Conservation (phyloP, 2,329 filamentous ascomycete species). For the Penicillium sp. region DNA sequence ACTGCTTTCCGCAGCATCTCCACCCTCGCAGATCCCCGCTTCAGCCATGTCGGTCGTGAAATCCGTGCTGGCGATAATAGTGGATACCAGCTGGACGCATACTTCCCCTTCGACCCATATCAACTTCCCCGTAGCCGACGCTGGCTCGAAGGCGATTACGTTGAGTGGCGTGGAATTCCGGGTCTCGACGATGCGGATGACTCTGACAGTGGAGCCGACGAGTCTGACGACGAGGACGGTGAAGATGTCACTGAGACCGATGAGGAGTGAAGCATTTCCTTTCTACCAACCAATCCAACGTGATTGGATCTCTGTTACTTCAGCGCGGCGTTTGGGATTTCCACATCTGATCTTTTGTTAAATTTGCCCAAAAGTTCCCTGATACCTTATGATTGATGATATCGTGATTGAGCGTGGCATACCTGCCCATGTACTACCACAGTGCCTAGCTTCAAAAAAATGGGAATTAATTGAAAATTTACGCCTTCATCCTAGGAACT, state of each 20-base stretch:
- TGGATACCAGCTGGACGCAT: constrained; percentile 83
- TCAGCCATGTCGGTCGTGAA: constrained; percentile 54
- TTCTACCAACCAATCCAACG: not conserved
- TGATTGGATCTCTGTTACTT: constrained; percentile 19
- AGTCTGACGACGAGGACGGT: constrained; percentile 38
- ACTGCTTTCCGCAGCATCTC: constrained; percentile 60
- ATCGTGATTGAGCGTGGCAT: constrained; percentile 13
- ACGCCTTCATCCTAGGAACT: not conserved
- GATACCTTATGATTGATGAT: constrained; percentile 22
- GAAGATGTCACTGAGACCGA: constrained; percentile 47
- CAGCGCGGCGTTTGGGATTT: constrained; percentile 29
- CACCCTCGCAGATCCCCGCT: constrained; percentile 39
- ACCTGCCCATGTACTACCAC: not conserved
- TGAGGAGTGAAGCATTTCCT: constrained; percentile 35
- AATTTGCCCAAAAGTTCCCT: constrained; percentile 14
- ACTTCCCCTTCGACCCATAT: constrained; percentile 98
- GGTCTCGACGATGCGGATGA: constrained; percentile 65
- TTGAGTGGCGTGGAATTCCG: constrained; percentile 74
- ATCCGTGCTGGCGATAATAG: constrained; percentile 67
- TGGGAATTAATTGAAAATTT: constrained; percentile 2
- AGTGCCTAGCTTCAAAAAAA: constrained; percentile 6
- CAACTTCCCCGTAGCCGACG: constrained; percentile 81
- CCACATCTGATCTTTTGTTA: constrained; percentile 6
- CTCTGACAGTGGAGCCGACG: constrained; percentile 39
- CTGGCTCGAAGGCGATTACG: constrained; percentile 85